A percentile compares a stretch with the other conserved stretches of the same genome.
Evolutionary conservation across 768 basidiomycete genomes (phyloP).

Genomic region (Podaxis sp.): DNA sequence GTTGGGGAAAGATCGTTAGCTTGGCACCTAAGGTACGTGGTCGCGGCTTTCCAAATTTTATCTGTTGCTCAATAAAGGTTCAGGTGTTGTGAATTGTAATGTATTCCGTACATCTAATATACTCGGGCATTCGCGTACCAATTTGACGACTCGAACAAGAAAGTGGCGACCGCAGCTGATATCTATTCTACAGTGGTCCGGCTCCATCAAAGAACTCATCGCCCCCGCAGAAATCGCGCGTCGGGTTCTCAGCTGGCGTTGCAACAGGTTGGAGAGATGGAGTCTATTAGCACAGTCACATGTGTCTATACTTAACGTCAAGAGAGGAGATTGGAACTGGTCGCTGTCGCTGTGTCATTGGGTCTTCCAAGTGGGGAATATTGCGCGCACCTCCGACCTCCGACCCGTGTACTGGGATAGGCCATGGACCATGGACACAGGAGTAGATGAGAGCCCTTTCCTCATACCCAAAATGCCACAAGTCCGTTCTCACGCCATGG

Average conservation of each 20-base stretch:
- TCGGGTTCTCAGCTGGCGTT: background rate
- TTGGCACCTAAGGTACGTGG: constrained; percentile 84
- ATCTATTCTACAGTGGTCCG: background rate
- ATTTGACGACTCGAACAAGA: background rate
- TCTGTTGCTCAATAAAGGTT: background rate
- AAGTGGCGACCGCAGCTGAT: background rate
- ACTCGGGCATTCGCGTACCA: background rate
- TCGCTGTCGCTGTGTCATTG: background rate
- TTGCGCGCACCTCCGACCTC: background rate
- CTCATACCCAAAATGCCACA: background rate
- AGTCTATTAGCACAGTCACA: too few relatives aligned
- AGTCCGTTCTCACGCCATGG: background rate
- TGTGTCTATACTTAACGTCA: too few relatives aligned
- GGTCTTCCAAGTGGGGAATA: background rate
- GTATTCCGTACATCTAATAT: constrained; percentile 9
- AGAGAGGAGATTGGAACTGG: background rate
- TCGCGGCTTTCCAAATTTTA: background rate
- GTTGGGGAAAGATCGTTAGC: constrained; percentile 93
- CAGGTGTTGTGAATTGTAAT: constrained; percentile 21
- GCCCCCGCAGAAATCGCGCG: background rate
- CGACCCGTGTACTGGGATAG: background rate
- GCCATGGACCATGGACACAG: background rate
- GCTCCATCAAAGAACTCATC: background rate
- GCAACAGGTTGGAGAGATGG: too few relatives aligned
- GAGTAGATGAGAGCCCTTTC: background rate